Conservation (phyloP, 192 early-diverging fungal species). For the Glomus cerebriforme region DNA sequence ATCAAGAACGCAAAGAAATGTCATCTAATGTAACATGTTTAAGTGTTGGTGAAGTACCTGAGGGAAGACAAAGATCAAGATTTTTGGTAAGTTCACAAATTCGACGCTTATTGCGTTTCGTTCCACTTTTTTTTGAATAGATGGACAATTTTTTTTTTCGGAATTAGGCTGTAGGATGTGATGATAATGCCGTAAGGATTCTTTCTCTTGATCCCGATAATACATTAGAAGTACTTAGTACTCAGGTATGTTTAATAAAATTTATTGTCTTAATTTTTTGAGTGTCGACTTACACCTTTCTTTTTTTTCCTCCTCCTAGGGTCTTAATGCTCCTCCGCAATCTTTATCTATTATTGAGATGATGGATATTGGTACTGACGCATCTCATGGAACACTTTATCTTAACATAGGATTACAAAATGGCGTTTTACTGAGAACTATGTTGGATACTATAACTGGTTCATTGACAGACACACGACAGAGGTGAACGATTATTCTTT, state of each 20-base stretch:
- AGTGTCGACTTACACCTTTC: neutral
- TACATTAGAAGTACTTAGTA: conserved; percentile 74
- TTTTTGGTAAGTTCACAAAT: conserved; percentile 53
- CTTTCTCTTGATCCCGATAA: conserved; percentile 78
- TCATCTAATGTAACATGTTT: conserved; percentile 71
- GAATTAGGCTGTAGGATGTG: conserved; percentile 80
- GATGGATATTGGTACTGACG: conserved; percentile 68
- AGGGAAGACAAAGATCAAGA: conserved; percentile 68
- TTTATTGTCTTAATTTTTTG: neutral
- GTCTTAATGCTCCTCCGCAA: conserved; percentile 63
- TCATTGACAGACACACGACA: conserved; percentile 76
- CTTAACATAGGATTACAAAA: conserved; percentile 88
- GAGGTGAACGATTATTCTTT: neutral
- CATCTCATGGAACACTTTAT: conserved; percentile 64
- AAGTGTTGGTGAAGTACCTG: conserved; percentile 78
- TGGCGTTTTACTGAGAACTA: conserved; percentile 85
- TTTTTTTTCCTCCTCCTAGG: too few relatives aligned
- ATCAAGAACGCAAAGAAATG: conserved; percentile 76
- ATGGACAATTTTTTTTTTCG: neutral
- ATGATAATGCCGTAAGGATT: conserved; percentile 89
- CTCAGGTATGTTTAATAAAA: conserved; percentile 41
- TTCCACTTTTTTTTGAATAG: neutral
- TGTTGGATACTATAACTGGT: conserved; percentile 82
- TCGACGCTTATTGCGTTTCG: neutral
- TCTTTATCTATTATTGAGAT: conserved; percentile 82